phyloP scores from a whole-genome alignment of 2,329 filamentous ascomycete genomes.

The Neonectria ditissima region DNA sequence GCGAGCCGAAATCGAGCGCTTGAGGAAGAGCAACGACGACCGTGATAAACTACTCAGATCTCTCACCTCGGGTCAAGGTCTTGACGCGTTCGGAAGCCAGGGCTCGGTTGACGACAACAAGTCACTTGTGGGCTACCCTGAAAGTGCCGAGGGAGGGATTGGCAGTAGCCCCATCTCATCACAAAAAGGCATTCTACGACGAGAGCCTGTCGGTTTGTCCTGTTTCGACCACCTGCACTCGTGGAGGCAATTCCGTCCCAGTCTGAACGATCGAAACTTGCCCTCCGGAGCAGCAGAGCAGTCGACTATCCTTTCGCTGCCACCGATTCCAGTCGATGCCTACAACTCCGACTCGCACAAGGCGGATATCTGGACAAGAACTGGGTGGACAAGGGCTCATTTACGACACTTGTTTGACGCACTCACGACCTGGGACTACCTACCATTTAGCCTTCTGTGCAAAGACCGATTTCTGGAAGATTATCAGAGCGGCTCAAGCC shows the following conservation, averaged over 20 bases:
- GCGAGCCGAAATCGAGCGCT: constrained; percentile 38
- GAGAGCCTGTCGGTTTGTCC: background rate
- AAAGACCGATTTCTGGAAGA: constrained; percentile 16
- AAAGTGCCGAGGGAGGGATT: background rate
- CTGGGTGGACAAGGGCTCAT: constrained; percentile 21
- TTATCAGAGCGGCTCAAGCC: background rate
- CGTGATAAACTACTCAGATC: background rate
- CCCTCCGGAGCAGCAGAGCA: background rate
- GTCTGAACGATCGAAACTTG: background rate
- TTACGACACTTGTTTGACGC: constrained; percentile 23
- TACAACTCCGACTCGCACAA: background rate
- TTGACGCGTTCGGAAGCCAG: background rate
- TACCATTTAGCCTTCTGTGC: constrained; percentile 13
- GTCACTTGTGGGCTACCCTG: background rate
- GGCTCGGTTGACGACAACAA: background rate
- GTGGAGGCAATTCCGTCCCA: background rate
- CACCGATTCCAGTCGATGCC: background rate
- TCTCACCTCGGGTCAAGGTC: background rate
- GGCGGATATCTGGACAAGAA: background rate
- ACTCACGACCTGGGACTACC: constrained; percentile 23
- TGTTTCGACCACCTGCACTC: background rate
- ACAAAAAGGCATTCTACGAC: background rate
- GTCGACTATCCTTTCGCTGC: background rate
- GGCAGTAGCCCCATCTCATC: background rate
- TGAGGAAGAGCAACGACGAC: constrained; percentile 25